Conservation (phyloP, 345 rosid species). For the Corymbia maculata region DNA sequence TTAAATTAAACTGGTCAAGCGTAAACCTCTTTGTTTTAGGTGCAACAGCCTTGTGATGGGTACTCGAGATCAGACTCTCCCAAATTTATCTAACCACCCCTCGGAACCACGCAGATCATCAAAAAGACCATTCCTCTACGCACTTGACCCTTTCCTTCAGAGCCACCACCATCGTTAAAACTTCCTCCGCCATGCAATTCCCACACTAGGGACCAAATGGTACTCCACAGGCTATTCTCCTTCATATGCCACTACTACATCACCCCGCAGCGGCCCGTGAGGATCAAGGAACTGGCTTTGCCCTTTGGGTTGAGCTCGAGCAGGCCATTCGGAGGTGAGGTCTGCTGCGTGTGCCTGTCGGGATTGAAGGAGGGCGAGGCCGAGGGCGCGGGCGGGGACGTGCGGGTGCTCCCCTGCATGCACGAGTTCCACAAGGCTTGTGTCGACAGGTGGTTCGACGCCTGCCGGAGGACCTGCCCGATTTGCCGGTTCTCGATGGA, state of each 20-base stretch:
- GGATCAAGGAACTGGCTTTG: slow-evolving; percentile 1
- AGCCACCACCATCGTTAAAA: background rate
- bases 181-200: background rate
- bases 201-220: slow-evolving; percentile 7
- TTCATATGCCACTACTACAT: slow-evolving; percentile 10
- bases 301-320: background rate
- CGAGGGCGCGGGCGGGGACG: background rate
- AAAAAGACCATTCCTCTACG: background rate
- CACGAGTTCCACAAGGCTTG: slow-evolving; percentile 66
- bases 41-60: slow-evolving; percentile 33
- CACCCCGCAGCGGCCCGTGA: slow-evolving; percentile 1
- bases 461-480: slow-evolving; percentile 56
- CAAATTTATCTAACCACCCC: slow-evolving; percentile 10
- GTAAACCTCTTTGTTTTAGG: slow-evolving; percentile 31
- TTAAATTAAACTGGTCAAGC: background rate
- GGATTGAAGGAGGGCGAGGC: slow-evolving; percentile 5
- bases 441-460: slow-evolving; percentile 56
- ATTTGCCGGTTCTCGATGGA: slow-evolving; percentile 53
- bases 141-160: background rate
- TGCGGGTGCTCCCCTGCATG: slow-evolving; percentile 47
- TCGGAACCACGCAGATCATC: slow-evolving; percentile 21
- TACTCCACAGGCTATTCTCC: slow-evolving; percentile 13
- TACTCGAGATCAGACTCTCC: slow-evolving; percentile 2
- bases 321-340: slow-evolving; percentile 14
- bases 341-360: slow-evolving; percentile 62